Percentiles rank a stretch among this genome's conserved stretches.
Evolutionary conservation across 1,284 basidiomycete species (phyloP).

Genomic region (Ceratorhiza oryzae-sativae): DNA sequence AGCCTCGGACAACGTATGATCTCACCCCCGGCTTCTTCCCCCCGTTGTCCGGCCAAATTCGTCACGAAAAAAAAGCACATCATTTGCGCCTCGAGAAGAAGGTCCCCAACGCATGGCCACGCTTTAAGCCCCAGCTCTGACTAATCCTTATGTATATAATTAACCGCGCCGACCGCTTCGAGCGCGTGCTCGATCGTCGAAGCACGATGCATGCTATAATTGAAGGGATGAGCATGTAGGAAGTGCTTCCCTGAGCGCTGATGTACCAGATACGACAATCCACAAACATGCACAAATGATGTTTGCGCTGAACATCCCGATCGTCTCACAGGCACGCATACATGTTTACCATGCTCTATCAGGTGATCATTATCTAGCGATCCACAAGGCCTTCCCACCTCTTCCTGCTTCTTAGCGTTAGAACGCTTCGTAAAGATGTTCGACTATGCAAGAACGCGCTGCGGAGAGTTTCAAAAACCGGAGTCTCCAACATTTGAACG

Average conservation of each 20-base stretch:
- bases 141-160: neutral
- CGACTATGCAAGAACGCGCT: no score
- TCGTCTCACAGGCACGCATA: neutral
- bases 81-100: neutral
- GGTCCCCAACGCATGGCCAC: neutral
- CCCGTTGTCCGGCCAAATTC: no score
- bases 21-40: neutral
- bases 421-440: no score
- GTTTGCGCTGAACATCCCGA: no score
- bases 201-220: neutral
- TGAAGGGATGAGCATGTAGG: neutral
- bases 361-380: no score
- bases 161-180: neutral
- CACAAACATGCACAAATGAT: no score
- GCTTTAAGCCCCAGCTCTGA: neutral
- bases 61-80: neutral
- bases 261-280: neutral
- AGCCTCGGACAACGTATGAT: neutral
- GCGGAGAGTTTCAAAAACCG: neutral
- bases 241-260: neutral
- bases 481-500: neutral
- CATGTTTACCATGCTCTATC: no score
- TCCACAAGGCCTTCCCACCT: no score
- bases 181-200: neutral
- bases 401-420: neutral